Evolutionary conservation across 2,329 filamentous ascomycete species (phyloP).

Genomic region (Colletotrichum orbiculare): DNA sequence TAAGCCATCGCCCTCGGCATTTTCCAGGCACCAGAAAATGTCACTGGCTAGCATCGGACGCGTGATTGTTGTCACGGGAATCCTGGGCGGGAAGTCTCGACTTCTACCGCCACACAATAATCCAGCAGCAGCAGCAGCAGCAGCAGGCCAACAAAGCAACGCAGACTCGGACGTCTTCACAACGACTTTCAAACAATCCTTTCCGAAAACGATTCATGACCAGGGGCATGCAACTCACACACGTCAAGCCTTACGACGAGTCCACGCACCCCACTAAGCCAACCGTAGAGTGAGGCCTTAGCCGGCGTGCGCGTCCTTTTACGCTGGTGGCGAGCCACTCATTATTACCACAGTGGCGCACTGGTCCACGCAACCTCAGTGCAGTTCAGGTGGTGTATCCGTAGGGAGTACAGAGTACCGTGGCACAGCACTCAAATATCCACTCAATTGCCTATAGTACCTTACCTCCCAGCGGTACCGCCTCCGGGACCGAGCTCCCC

Average conservation of each 20-base stretch:
- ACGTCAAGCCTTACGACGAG: slow-evolving; percentile 17
- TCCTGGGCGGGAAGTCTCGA: not conserved
- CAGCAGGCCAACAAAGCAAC: not conserved
- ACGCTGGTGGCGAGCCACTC: slow-evolving; percentile 20
- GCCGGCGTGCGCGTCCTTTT: slow-evolving; percentile 25
- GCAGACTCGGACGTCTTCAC: slow-evolving; percentile 5
- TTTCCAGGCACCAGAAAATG: slow-evolving; percentile 5
- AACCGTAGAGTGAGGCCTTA: slow-evolving; percentile 13
- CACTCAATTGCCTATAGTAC: not conserved
- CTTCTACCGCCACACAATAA: not conserved
- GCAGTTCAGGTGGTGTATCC: too few relatives aligned
- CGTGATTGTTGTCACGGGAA: not conserved
- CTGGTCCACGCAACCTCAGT: too few relatives aligned
- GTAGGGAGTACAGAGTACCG: not conserved
- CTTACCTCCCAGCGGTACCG: slow-evolving; percentile 12
- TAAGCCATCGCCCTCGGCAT: not conserved
- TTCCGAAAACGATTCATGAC: slow-evolving; percentile 17
- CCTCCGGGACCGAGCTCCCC: slow-evolving; percentile 22
- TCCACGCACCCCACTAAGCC: slow-evolving; percentile 18
- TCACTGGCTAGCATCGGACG: slow-evolving; percentile 13
- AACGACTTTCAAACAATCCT: slow-evolving; percentile 8
- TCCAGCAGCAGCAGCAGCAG: too few relatives aligned
- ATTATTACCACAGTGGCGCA: slow-evolving; percentile 1
- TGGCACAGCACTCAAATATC: slow-evolving; percentile 14
- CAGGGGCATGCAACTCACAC: slow-evolving; percentile 26